These are phyloP conservation scores for Cyclotella kingstonii DNA, from an alignment of 108 stramenopile species.

Conservation along the genomic window DNA sequence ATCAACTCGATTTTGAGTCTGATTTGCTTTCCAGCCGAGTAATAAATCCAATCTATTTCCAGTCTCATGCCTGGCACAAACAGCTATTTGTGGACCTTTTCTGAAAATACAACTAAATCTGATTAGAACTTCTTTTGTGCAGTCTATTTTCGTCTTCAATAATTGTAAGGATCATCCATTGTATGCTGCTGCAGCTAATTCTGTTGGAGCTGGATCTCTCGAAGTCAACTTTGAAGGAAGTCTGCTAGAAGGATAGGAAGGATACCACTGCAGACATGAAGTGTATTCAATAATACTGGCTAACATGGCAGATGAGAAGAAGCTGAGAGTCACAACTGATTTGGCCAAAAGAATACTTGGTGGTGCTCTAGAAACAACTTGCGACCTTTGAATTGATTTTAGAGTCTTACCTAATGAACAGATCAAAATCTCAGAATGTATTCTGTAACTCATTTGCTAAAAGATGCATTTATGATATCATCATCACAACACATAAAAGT, in stretches of 20 bases:
- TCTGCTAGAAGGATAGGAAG: conserved; percentile 46
- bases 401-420: conserved; percentile 23
- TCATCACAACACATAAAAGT: conserved; percentile 61
- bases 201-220: conserved; percentile 68
- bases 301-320: conserved; percentile 88
- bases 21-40: too few relatives aligned
- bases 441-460: conserved; percentile 62
- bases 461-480: conserved; percentile 63
- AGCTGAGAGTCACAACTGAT: conserved; percentile 84
- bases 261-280: conserved; percentile 50
- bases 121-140: conserved; percentile 86
- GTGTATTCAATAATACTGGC: conserved; percentile 84
- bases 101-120: conserved; percentile 74
- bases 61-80: conserved; percentile 72
- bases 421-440: conserved; percentile 29
- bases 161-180: conserved; percentile 88
- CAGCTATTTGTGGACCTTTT: conserved; percentile 73
- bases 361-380: conserved; percentile 58
- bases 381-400: conserved; percentile 67
- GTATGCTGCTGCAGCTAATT: conserved; percentile 67
- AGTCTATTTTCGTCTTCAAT: conserved; percentile 92
- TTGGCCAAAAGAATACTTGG: conserved; percentile 86
- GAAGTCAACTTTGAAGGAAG: conserved; percentile 48
- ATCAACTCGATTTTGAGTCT: too few relatives aligned
- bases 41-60: too few relatives aligned